phyloP scores from a whole-genome alignment of 2,329 filamentous ascomycete genomes.

The Neoarthrinium moseri region DNA sequence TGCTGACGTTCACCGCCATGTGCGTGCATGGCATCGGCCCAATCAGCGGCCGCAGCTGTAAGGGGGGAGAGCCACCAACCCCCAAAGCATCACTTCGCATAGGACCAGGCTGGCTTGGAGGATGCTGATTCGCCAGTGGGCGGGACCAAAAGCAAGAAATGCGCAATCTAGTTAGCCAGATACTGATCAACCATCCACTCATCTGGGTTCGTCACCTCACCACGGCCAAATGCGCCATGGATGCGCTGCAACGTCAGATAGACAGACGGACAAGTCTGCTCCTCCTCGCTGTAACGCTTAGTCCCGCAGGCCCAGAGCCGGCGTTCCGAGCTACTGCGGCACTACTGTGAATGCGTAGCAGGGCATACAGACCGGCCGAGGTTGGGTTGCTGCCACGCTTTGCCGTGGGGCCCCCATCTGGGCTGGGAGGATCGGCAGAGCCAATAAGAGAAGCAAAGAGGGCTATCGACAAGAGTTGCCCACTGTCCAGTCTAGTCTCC shows the following conservation, averaged over 20 bases:
- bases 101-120: not conserved
- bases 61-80: not conserved
- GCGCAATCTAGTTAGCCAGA: not conserved
- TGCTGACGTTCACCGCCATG: slow-evolving; percentile 2
- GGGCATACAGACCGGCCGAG: no score
- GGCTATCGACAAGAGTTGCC: no score
- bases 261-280: not conserved
- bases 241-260: not conserved
- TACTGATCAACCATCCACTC: not conserved
- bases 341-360: no score
- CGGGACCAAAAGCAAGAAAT: not conserved
- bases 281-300: not conserved
- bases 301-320: no score
- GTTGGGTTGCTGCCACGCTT: no score
- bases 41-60: not conserved
- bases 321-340: no score
- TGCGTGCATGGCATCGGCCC: not conserved
- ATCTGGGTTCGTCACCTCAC: not conserved
- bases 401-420: no score
- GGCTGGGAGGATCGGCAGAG: no score
- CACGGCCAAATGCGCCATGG: not conserved
- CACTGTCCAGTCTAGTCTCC: no score
- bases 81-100: not conserved
- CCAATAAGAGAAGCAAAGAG: no score
- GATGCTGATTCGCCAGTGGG: not conserved